A percentile compares a stretch with the other conserved stretches of the same genome.
Evolutionary conservation across 2,329 filamentous ascomycete species (phyloP).

Genomic region (Fusarium abutilonis): DNA sequence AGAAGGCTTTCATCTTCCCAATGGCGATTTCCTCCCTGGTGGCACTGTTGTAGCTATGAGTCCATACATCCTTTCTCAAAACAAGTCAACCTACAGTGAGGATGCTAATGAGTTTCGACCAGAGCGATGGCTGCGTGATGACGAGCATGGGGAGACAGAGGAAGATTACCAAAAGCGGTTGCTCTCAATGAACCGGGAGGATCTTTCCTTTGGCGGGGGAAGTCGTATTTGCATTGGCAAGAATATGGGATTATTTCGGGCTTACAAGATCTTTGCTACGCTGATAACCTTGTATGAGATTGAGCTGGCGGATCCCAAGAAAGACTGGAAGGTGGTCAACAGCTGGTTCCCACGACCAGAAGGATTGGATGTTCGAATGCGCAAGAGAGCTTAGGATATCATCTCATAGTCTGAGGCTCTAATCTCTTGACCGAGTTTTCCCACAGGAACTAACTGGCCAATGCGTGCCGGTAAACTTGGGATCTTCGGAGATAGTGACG

Average conservation of each 20-base stretch:
- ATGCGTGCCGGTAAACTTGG: too few relatives aligned
- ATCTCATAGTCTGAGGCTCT: background rate
- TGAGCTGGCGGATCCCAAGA: constrained; percentile 35
- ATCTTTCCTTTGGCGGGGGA: constrained; percentile 56
- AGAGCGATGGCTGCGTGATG: constrained; percentile 50
- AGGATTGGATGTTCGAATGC: constrained; percentile 10
- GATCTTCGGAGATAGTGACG: too few relatives aligned
- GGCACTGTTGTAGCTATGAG: constrained; percentile 51
- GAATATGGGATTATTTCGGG: constrained; percentile 54
- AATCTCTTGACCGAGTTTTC: too few relatives aligned
- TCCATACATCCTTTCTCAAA: constrained; percentile 50
- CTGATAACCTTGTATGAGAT: constrained; percentile 54
- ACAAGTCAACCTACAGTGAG: constrained; percentile 53
- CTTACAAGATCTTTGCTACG: constrained; percentile 59
- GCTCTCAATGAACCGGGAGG: constrained; percentile 49
- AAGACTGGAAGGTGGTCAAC: constrained; percentile 41
- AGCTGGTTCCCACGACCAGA: constrained; percentile 28
- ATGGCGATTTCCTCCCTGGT: constrained; percentile 46
- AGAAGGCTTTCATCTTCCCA: constrained; percentile 48
- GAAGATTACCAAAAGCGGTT: constrained; percentile 43
- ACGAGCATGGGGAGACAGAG: constrained; percentile 38
- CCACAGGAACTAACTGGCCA: too few relatives aligned
- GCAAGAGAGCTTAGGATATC: background rate
- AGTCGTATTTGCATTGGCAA: constrained; percentile 55
- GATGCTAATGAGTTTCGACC: constrained; percentile 56